phyloP scores from a whole-genome alignment of 768 basidiomycete species.

The Termitomyces sp. region DNA sequence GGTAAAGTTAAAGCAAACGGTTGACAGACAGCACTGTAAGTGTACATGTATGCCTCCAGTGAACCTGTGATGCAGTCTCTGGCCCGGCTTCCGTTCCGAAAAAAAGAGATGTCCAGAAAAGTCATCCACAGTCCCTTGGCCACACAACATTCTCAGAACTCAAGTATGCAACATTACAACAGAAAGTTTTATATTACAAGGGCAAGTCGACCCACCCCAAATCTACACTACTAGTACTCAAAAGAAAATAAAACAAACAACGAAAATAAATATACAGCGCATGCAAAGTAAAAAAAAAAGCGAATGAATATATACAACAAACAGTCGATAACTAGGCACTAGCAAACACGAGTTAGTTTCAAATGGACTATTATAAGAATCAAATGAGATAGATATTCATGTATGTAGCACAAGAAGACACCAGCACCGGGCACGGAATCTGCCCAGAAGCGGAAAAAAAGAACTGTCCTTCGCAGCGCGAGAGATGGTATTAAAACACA shows the following conservation, averaged over 20 bases:
- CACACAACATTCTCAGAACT: no score
- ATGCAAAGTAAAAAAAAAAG: background rate
- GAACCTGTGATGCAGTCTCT: background rate
- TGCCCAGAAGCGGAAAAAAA: background rate
- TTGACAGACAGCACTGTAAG: no score
- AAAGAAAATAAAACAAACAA: background rate
- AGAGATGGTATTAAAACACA: background rate
- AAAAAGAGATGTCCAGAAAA: background rate
- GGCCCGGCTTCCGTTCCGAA: background rate
- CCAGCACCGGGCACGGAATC: background rate
- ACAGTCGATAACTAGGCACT: constrained; percentile 1
- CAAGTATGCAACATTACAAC: background rate
- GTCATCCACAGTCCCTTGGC: no score
- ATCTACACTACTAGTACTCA: background rate
- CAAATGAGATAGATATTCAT: background rate
- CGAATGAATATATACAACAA: no score
- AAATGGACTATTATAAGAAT: no score
- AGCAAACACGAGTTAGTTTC: background rate
- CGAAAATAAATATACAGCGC: background rate
- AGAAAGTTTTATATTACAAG: background rate
- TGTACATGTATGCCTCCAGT: background rate
- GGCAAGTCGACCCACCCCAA: background rate
- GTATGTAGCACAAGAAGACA: no score
- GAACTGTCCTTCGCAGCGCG: no score
- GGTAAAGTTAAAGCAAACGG: background rate